Evolutionary conservation across 2,329 filamentous ascomycete genomes (phyloP).

Genomic region (Aureobasidium sp.): DNA sequence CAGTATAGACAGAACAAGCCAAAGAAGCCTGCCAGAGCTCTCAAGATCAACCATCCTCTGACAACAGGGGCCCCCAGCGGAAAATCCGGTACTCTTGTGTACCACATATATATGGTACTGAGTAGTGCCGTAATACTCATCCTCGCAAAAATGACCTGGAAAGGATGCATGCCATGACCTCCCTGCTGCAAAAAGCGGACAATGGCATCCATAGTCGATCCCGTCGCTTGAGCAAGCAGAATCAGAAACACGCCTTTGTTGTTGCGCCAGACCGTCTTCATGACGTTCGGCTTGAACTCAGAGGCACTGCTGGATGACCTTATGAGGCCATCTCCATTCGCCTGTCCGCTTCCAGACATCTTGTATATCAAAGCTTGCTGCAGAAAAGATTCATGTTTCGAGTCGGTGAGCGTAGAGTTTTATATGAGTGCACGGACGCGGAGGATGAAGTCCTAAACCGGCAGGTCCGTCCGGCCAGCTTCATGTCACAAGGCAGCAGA

Average conservation of each 20-base stretch:
- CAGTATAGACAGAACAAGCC: slow-evolving; percentile 10
- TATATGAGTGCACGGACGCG: neutral
- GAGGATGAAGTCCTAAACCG: neutral
- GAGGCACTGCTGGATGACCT: neutral
- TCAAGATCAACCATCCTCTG: neutral
- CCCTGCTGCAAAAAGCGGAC: slow-evolving; percentile 7
- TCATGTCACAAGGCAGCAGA: neutral
- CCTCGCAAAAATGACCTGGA: slow-evolving; percentile 10
- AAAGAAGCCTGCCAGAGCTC: neutral
- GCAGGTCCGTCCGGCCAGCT: neutral
- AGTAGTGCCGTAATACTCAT: slow-evolving; percentile 6
- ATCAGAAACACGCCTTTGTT: slow-evolving; percentile 12
- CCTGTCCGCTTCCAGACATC: neutral
- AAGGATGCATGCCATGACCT: slow-evolving; percentile 6
- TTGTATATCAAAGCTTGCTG: neutral
- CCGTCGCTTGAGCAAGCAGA: slow-evolving; percentile 4
- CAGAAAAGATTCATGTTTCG: neutral
- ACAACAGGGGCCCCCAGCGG: neutral
- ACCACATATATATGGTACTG: slow-evolving; percentile 2
- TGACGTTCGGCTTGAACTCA: neutral
- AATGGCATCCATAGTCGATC: slow-evolving; percentile 13
- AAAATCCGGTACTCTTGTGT: neutral
- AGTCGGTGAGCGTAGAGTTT: neutral
- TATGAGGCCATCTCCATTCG: neutral
- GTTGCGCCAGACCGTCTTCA: neutral